Evolutionary conservation across 2,329 filamentous ascomycete species (phyloP).

Genomic region (Alternaria conjuncta): DNA sequence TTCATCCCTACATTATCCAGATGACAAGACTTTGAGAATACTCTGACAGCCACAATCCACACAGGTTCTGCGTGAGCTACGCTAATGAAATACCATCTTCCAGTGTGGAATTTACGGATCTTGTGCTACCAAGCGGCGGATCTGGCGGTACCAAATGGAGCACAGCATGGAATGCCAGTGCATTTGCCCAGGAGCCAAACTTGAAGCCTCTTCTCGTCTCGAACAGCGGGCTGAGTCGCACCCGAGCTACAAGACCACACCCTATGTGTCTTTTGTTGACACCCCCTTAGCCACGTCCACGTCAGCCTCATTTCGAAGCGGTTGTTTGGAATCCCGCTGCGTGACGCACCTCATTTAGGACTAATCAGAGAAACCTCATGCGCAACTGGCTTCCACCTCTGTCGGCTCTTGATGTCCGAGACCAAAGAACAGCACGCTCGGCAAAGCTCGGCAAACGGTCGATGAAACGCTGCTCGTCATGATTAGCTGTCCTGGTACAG

Average conservation of each 20-base stretch:
- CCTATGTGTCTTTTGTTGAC: not conserved
- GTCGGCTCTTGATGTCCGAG: not conserved
- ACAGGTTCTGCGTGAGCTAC: not conserved
- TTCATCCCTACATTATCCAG: not conserved
- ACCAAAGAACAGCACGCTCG: not conserved
- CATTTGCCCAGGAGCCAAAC: not conserved
- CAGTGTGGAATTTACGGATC: not conserved
- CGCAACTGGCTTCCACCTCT: not conserved
- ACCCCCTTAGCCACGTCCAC: not conserved
- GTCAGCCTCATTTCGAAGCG: not conserved
- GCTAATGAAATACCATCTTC: not conserved
- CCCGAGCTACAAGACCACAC: not conserved
- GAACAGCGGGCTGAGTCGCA: not conserved
- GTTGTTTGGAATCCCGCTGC: not conserved
- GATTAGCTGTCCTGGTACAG: not conserved
- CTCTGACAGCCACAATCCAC: not conserved
- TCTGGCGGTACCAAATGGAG: not conserved
- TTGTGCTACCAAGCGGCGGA: not conserved
- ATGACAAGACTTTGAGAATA: not conserved
- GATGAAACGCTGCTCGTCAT: not conserved
- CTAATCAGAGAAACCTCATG: not conserved
- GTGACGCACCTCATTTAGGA: not conserved
- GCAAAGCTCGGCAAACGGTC: not conserved
- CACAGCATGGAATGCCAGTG: not conserved
- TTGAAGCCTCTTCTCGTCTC: not conserved